Evolutionary conservation across 2,329 filamentous ascomycete genomes (phyloP), one percentile per base, ranked within the genome.

Genomic region (Pseudogymnoascus sp.): DNA sequence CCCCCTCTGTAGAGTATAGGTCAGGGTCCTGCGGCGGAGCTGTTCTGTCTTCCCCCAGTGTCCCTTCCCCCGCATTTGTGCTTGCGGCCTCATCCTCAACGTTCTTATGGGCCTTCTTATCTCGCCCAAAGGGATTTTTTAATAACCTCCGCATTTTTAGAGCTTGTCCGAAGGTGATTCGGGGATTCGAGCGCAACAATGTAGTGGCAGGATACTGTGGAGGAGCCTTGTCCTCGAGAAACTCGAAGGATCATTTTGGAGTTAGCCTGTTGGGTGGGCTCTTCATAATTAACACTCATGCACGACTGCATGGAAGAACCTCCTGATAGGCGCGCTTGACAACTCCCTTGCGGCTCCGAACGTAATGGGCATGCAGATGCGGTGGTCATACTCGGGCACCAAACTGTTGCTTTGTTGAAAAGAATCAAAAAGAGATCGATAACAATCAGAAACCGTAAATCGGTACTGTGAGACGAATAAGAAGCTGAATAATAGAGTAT

Each of bases 1-100:
- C 9, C 28, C 61, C 61, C 6, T 62, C 43, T 7, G 60, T 62
- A 5, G 60, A 63, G 28, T 63, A 63, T 6, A 63, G 18, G 22
- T 62, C 33, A 22, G 28, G 39, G 9, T 54, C 4, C 4, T 18
- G 47, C 33, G 28, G 1, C 3, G 5, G 25, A 54, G 6, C 25
- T n/a, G n/a, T 33, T 33, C 1, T 16, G 5, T 11, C 37, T 18
- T 2, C 6, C 37, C 6, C 38, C 18, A 5, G 2, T 5, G 7
- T 12, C 12, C 7, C 28, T 20, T 16, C n/a, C 11, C n/a, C 16
- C 8, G 12, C 3, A n/a, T 4, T 1, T 54, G 47, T 12, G 5
- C 2, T 18, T 1, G 28, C 28, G 9, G 25, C 47, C 47, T 54
- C 47, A 33, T n/a, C 25, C 9, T 50, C 41, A 22, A 16, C 22